Evolutionary conservation across 2,329 filamentous ascomycete genomes (phyloP).

Genomic region (Neofusicoccum cordaticola): DNA sequence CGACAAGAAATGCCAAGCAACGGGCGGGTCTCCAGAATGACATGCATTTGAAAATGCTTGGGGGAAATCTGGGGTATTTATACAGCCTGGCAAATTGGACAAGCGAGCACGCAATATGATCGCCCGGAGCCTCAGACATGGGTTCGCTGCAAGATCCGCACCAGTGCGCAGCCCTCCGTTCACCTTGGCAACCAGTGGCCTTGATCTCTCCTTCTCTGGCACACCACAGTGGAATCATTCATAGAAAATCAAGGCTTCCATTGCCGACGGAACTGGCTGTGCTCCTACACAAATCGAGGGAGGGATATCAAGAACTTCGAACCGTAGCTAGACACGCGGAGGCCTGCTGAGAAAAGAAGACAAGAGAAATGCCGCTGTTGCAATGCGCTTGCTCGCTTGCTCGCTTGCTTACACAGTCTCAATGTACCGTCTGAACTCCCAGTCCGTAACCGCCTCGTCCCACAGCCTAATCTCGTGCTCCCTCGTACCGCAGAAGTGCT

Average conservation of each 20-base stretch:
- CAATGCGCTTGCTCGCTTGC: not conserved
- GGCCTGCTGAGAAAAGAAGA: not conserved
- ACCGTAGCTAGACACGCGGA: too few relatives aligned
- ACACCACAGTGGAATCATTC: too few relatives aligned
- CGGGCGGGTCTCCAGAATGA: not conserved
- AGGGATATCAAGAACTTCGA: slow-evolving; percentile 3
- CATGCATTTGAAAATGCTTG: not conserved
- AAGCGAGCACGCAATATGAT: not conserved
- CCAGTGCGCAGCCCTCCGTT: not conserved
- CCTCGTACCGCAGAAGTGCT: slow-evolving; percentile 88
- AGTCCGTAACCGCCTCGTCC: slow-evolving; percentile 96
- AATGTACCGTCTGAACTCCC: slow-evolving; percentile 78
- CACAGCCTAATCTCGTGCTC: slow-evolving; percentile 87
- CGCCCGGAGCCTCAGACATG: not conserved
- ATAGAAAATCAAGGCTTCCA: not conserved
- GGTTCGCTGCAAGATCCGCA: not conserved
- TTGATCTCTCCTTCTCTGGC: too few relatives aligned
- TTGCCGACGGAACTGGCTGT: not conserved
- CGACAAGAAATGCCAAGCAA: not conserved
- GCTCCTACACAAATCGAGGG: not conserved
- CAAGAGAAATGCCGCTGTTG: not conserved
- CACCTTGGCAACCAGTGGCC: too few relatives aligned
- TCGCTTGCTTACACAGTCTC: slow-evolving; percentile 59
- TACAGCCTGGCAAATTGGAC: not conserved
- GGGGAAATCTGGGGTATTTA: not conserved